phyloP scores from a whole-genome alignment of 2,329 filamentous ascomycete genomes.

The Beauveria asiatica region DNA sequence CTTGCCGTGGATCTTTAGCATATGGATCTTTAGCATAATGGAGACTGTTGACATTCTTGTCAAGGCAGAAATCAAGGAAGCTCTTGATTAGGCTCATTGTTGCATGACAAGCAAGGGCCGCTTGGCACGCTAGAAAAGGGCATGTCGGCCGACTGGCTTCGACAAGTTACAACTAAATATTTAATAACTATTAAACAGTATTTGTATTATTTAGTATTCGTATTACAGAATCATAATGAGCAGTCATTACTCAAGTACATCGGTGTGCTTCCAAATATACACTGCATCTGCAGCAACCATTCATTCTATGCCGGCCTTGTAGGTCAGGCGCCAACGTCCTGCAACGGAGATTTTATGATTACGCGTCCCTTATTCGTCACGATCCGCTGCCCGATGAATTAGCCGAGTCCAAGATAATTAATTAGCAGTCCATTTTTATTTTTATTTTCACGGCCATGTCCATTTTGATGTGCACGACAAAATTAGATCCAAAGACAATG shows the following conservation, averaged over 20 bases:
- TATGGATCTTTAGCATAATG: background rate
- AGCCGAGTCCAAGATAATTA: background rate
- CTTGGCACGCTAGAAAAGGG: background rate
- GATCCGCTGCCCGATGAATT: background rate
- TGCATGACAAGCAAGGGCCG: background rate
- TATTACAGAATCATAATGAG: background rate
- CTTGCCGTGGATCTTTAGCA: background rate
- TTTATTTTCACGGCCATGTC: background rate
- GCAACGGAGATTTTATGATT: too few species aligned
- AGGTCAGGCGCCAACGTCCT: too few species aligned
- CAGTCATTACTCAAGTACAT: too few species aligned
- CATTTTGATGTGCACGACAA: background rate
- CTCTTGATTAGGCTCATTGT: background rate
- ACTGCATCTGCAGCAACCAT: too few species aligned
- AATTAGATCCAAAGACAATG: too few species aligned
- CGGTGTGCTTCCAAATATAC: too few species aligned
- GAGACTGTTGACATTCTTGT: background rate
- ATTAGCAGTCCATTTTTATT: background rate
- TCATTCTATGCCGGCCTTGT: too few species aligned
- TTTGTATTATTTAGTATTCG: too few species aligned
- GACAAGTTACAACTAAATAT: too few species aligned
- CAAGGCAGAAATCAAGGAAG: conserved; percentile 3
- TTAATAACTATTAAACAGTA: too few species aligned
- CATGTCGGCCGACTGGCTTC: background rate
- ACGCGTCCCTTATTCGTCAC: background rate